Percentiles rank a stretch among this genome's conserved stretches.
These are phyloP conservation scores for Aspergillus steynii DNA, from an alignment of 495 filamentous ascomycete species.

Conservation along the genomic window DNA sequence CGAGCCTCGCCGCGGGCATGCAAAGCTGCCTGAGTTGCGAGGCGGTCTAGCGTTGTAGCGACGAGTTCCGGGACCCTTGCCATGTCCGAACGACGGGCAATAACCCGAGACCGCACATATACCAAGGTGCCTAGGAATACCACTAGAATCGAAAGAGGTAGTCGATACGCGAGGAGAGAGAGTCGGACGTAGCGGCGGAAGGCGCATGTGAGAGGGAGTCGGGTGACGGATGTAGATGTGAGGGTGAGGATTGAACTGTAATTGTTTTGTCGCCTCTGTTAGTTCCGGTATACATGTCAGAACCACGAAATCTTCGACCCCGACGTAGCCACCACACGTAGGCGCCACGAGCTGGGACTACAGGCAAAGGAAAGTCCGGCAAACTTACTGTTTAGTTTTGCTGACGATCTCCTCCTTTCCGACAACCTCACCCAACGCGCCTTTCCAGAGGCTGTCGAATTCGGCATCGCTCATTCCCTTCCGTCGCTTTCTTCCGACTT, in stretches of 20 bases:
- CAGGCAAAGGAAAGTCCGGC: constrained; percentile 17
- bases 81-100: constrained; percentile 58
- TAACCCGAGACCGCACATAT: constrained; percentile 59
- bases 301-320: constrained; percentile 38
- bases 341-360: background rate
- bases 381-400: constrained; percentile 74
- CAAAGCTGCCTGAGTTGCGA: constrained; percentile 77
- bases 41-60: constrained; percentile 73
- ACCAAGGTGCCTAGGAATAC: constrained; percentile 46
- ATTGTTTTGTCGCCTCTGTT: constrained; percentile 71
- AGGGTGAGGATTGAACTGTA: constrained; percentile 68
- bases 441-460: constrained; percentile 89
- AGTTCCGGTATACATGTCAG: constrained; percentile 59
- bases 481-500: constrained; percentile 68
- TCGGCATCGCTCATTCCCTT: constrained; percentile 80
- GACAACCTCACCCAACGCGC: constrained; percentile 82
- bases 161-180: constrained; percentile 92
- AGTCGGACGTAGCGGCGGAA: constrained; percentile 85
- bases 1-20: constrained; percentile 63
- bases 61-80: constrained; percentile 78
- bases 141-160: constrained; percentile 77
- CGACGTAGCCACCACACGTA: constrained; percentile 2
- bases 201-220: constrained; percentile 83
- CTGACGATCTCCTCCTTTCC: constrained; percentile 78
- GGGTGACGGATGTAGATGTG: constrained; percentile 76